phyloP scores from a whole-genome alignment of 2,329 filamentous ascomycete genomes.

The Scedosporium boydii region DNA sequence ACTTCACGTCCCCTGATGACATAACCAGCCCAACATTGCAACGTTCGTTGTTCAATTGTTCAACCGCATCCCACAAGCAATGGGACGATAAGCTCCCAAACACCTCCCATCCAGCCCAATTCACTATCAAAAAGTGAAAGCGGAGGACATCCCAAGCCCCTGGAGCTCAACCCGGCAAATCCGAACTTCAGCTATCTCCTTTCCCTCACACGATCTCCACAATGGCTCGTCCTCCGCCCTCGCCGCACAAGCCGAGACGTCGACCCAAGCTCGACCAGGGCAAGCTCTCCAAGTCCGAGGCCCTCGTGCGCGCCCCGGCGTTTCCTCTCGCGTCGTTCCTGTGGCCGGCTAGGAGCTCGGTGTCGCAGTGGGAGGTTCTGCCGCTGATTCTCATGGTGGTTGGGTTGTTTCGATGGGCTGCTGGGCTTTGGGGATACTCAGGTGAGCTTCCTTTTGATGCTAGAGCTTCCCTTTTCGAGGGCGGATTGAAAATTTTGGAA shows the following conservation, averaged over 20 bases:
- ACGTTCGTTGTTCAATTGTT: background rate
- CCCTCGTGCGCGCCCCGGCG: slow-evolving; percentile 51
- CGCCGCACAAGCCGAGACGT: slow-evolving; percentile 51
- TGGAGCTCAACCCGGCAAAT: background rate
- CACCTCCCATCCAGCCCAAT: background rate
- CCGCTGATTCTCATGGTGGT: slow-evolving; percentile 80
- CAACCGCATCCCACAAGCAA: background rate
- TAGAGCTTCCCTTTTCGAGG: no score
- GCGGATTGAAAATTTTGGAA: no score
- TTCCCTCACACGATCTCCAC: slow-evolving; percentile 14
- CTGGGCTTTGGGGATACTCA: slow-evolving; percentile 90
- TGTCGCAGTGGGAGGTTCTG: slow-evolving; percentile 86
- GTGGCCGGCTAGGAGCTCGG: slow-evolving; percentile 76
- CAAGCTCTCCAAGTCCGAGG: slow-evolving; percentile 26
- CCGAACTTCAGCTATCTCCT: background rate
- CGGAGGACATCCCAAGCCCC: background rate
- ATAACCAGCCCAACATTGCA: background rate
- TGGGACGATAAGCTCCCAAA: background rate
- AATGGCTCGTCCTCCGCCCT: slow-evolving; percentile 44
- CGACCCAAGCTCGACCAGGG: slow-evolving; percentile 41
- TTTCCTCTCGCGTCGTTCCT: slow-evolving; percentile 92
- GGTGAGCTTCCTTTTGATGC: no score
- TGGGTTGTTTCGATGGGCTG: slow-evolving; percentile 89
- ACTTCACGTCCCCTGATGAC: background rate
- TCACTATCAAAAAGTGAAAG: background rate